A percentile compares a stretch with the other conserved stretches of the same genome.
phyloP scores from a whole-genome alignment of 1,284 basidiomycete genomes.

The Chalciporus sp. region DNA sequence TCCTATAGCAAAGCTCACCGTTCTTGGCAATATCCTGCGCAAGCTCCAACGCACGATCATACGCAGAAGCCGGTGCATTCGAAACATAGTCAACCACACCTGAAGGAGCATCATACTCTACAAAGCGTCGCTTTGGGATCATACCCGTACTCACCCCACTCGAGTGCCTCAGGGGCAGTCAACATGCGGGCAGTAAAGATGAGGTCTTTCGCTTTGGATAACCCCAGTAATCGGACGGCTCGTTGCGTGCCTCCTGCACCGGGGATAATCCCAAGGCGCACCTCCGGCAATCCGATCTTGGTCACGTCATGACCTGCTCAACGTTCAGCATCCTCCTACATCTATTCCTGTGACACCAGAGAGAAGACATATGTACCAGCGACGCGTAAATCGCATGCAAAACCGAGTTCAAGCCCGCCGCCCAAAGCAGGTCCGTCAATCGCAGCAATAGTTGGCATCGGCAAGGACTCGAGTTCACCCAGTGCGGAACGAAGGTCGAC shows the following conservation, averaged over 20 bases:
- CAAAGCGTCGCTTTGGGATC: not conserved
- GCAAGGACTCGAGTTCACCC: slow-evolving; percentile 74
- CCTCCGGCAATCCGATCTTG: slow-evolving; percentile 77
- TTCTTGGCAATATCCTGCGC: slow-evolving; percentile 70
- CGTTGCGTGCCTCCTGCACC: slow-evolving; percentile 95
- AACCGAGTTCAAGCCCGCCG: slow-evolving; percentile 85
- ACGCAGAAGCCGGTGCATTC: slow-evolving; percentile 54
- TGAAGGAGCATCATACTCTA: slow-evolving; percentile 31
- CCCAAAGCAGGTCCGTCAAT: slow-evolving; percentile 94
- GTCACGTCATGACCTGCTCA: slow-evolving; percentile 53
- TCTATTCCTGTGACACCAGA: not conserved
- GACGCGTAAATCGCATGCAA: slow-evolving; percentile 88
- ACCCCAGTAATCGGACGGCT: slow-evolving; percentile 78
- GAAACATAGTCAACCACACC: slow-evolving; percentile 84
- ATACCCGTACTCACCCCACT: slow-evolving; percentile 61
- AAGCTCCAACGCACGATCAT: slow-evolving; percentile 66
- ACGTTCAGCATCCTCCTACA: slow-evolving; percentile 3
- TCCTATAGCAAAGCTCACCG: slow-evolving; percentile 46
- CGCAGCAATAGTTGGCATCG: slow-evolving; percentile 89
- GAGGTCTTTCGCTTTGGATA: slow-evolving; percentile 84
- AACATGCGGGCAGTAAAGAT: slow-evolving; percentile 70
- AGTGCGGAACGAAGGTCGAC: slow-evolving; percentile 75
- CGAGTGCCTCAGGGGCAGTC: slow-evolving; percentile 65
- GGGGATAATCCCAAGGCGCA: slow-evolving; percentile 88
- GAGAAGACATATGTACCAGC: slow-evolving; percentile 53